Evolutionary conservation across 2,329 filamentous ascomycete genomes (phyloP).

Genomic region (Penicillium sp.): DNA sequence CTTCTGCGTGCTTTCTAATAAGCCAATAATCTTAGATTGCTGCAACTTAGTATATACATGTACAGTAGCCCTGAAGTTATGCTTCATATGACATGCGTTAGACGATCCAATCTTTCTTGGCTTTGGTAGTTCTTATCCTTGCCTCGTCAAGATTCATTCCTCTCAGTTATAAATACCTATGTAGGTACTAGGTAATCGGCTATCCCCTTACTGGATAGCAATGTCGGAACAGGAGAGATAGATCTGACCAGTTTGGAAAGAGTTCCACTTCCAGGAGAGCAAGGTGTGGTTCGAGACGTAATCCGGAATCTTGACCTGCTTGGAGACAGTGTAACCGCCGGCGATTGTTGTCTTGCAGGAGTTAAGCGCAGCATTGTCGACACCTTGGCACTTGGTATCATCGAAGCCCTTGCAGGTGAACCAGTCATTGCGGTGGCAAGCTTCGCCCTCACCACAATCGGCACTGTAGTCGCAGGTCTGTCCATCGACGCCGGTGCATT

Average conservation of each 20-base stretch:
- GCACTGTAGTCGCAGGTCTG: slow-evolving; percentile 52
- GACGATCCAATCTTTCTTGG: background rate
- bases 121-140: background rate
- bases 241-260: slow-evolving; percentile 55
- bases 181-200: background rate
- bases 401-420: slow-evolving; percentile 49
- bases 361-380: slow-evolving; percentile 46
- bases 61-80: background rate
- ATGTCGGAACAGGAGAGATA: slow-evolving; percentile 58
- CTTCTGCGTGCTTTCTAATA: background rate
- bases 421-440: slow-evolving; percentile 55
- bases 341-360: slow-evolving; percentile 55
- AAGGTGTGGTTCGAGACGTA: slow-evolving; percentile 53
- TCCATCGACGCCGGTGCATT: slow-evolving; percentile 53
- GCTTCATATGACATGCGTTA: background rate
- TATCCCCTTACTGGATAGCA: slow-evolving; percentile 36
- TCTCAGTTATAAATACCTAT: background rate
- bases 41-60: background rate
- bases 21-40: background rate
- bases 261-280: slow-evolving; percentile 56
- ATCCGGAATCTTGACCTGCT: slow-evolving; percentile 53
- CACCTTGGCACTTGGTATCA: slow-evolving; percentile 41
- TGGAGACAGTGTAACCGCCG: slow-evolving; percentile 55
- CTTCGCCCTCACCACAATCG: slow-evolving; percentile 47
- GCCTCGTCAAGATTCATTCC: background rate